phyloP scores from a whole-genome alignment of 257 asterid genomes.

The Osmanthus fragrans region DNA sequence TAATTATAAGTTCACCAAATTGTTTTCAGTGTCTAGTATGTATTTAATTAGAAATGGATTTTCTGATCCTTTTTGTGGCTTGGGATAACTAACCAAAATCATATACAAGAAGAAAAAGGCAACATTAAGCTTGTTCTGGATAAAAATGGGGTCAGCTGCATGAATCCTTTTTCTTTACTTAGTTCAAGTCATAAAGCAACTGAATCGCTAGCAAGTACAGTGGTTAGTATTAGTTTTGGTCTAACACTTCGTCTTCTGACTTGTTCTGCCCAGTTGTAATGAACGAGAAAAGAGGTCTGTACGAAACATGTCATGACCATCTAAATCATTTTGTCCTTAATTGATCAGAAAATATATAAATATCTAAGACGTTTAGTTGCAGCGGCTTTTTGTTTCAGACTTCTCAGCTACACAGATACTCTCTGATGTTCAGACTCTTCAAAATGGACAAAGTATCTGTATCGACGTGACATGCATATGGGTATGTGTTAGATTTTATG shows the following conservation, averaged over 20 bases:
- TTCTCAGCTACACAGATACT: background rate
- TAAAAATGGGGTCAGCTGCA: background rate
- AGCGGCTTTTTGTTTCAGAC: conserved; percentile 5
- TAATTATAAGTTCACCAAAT: background rate
- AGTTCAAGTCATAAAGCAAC: background rate
- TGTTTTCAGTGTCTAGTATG: background rate
- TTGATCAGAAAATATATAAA: background rate
- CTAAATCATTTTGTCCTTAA: background rate
- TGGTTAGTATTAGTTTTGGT: background rate
- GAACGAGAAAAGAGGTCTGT: background rate
- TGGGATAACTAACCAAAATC: background rate
- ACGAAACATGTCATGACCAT: background rate
- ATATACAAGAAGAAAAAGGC: background rate
- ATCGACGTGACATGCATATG: no score
- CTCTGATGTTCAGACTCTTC: no score
- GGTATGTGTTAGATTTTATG: no score
- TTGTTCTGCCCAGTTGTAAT: background rate
- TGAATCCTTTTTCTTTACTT: background rate
- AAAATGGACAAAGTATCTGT: no score
- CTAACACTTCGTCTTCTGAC: background rate
- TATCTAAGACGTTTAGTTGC: background rate
- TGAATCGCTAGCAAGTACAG: background rate
- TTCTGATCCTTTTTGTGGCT: background rate
- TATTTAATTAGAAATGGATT: background rate
- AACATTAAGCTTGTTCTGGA: background rate